phyloP scores from a whole-genome alignment of 768 basidiomycete species.

The Tricholoma terreum region DNA sequence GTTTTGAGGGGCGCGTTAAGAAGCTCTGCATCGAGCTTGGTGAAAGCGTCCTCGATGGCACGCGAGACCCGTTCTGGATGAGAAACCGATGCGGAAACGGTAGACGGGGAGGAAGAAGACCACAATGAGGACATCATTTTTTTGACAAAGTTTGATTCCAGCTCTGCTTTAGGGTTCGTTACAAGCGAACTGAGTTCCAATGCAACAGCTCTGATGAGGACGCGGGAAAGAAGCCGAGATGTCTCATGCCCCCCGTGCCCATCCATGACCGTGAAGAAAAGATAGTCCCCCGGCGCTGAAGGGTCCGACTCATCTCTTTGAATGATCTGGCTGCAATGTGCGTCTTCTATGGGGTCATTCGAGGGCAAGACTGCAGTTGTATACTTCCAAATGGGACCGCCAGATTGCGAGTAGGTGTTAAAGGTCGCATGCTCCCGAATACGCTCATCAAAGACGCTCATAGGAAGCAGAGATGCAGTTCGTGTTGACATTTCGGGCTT shows the following conservation, averaged over 20 bases:
- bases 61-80: conserved; percentile 54
- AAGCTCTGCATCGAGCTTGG: conserved; percentile 82
- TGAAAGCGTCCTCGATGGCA: conserved; percentile 77
- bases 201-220: conserved; percentile 81
- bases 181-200: conserved; percentile 65
- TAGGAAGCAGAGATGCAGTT: conserved; percentile 54
- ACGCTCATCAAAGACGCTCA: conserved; percentile 51
- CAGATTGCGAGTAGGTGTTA: conserved; percentile 45
- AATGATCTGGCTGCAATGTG: conserved; percentile 68
- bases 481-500: conserved; percentile 52
- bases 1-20: conserved; percentile 73
- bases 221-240: conserved; percentile 76
- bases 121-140: conserved; percentile 39
- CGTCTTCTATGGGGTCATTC: conserved; percentile 92
- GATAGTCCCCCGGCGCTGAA: conserved; percentile 62
- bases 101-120: conserved; percentile 26
- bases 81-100: conserved; percentile 24
- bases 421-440: conserved; percentile 52
- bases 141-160: conserved; percentile 32
- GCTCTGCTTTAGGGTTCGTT: conserved; percentile 28
- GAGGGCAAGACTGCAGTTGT: conserved; percentile 77
- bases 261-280: conserved; percentile 90
- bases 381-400: conserved; percentile 67
- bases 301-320: conserved; percentile 58
- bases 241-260: conserved; percentile 87